Evolutionary conservation across 2,329 filamentous ascomycete genomes (phyloP), one percentile per base, ranked within the genome.

Genomic region (Neofusicoccum laricinum): DNA sequence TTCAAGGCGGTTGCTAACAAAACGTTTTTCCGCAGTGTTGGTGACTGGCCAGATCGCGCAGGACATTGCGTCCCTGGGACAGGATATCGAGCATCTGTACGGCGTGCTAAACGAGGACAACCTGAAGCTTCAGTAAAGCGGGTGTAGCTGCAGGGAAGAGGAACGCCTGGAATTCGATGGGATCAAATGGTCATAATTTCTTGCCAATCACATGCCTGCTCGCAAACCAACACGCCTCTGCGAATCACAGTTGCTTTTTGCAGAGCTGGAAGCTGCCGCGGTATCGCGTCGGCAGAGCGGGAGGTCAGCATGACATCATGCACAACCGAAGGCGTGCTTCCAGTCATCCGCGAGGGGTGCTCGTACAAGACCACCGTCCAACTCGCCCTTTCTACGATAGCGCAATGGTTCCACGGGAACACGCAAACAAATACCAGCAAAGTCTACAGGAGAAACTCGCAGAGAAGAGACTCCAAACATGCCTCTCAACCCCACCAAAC

Each of bases 21-120:
- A 66, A 69, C 63, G 62, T 67, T 36, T 65, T 10, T 57, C n/a
- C 19, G 10, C 64, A 87, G 86, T 86, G 21, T 76, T 89, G 50
- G 86, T 88, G 30, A 89, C 86, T 34, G 85, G 82, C 40, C 86
- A 87, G 68, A 73, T 88, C 46, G 83, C 83, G 17, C 78, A 81
- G 46, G 84, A 86, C 66, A 85, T 88, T 58, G 77, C 75, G 34
- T 77, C 78, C n/a, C 80, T 86, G 32, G 80, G 84, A 46, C 78
- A 77, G 53, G 84, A 86, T 67, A 81, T 88, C 48, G 84, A 87
- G 67, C 81, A 80, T 66, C 71, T 89, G 17, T 89, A 87, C 73
- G 87, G 87, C 5, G 81, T 85, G 15, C 71, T 89, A 64, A 82
- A 85, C 72, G 86, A 89, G 71, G 86, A 89, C 69, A 81, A 83